phyloP scores from a whole-genome alignment of 768 basidiomycete species.

The Podaxis sp. region DNA sequence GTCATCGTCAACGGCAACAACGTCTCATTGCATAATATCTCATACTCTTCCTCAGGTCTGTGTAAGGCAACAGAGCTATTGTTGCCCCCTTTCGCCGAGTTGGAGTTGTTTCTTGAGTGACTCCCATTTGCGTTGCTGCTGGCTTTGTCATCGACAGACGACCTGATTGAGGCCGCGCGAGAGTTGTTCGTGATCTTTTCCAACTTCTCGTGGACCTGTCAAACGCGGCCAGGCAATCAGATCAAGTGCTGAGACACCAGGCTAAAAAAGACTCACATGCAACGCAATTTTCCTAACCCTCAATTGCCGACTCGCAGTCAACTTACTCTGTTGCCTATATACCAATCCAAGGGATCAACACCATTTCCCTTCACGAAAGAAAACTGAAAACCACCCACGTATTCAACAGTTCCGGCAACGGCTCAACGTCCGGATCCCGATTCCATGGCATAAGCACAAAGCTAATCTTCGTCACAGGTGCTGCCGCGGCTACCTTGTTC shows the following conservation, averaged over 20 bases:
- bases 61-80: neutral
- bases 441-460: constrained; percentile 86
- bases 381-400: constrained; percentile 53
- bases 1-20: constrained; percentile 86
- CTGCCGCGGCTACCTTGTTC: constrained; percentile 53
- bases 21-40: constrained; percentile 87
- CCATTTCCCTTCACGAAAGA: constrained; percentile 12
- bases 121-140: constrained; percentile 23
- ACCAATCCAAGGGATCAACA: neutral
- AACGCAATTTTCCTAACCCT: constrained; percentile 80
- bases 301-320: constrained; percentile 86
- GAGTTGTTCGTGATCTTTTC: constrained; percentile 49
- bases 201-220: constrained; percentile 81
- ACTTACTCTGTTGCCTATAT: constrained; percentile 69
- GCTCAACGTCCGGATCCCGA: constrained; percentile 55
- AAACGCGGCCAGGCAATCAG: neutral
- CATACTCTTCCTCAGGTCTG: constrained; percentile 70
- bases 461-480: constrained; percentile 71
- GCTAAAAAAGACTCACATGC: constrained; percentile 56
- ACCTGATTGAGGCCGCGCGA: constrained; percentile 31
- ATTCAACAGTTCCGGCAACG: constrained; percentile 80
- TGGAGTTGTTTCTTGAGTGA: constrained; percentile 15
- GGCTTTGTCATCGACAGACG: constrained; percentile 35
- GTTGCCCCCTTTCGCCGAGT: neutral
- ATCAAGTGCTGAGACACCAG: neutral